Conservation (phyloP, 495 filamentous ascomycete genomes). For the Lasiosphaeris hirsuta region DNA sequence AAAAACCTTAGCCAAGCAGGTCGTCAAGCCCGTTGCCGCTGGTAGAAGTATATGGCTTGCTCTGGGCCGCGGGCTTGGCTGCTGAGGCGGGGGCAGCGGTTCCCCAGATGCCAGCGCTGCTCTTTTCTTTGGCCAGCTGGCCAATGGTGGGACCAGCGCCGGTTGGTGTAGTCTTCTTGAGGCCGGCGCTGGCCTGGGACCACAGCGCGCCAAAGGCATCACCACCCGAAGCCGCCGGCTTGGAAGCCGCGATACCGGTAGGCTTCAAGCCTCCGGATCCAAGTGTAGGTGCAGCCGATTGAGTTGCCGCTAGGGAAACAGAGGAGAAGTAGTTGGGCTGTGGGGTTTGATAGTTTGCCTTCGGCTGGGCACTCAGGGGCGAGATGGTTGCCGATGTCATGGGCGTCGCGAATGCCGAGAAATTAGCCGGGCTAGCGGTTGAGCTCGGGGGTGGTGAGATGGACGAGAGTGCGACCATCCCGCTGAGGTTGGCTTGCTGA, state of each 20-base stretch:
- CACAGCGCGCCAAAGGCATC: constrained; percentile 91
- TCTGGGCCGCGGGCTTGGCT: constrained; percentile 17
- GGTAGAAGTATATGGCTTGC: not conserved
- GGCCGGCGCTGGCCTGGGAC: constrained; percentile 69
- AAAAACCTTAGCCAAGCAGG: constrained; percentile 37
- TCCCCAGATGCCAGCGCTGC: constrained; percentile 91
- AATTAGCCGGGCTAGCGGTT: constrained; percentile 51
- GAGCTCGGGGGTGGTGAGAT: constrained; percentile 67
- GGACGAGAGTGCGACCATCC: constrained; percentile 75
- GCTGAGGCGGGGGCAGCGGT: constrained; percentile 13
- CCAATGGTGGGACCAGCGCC: constrained; percentile 70
- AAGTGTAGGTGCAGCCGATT: constrained; percentile 24
- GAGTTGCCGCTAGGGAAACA: constrained; percentile 44
- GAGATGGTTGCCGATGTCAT: constrained; percentile 39
- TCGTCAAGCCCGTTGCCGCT: constrained; percentile 40
- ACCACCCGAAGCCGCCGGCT: constrained; percentile 50
- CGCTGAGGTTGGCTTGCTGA: constrained; percentile 73
- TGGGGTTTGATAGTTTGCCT: constrained; percentile 55
- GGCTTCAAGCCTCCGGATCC: constrained; percentile 24
- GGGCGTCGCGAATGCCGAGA: constrained; percentile 53
- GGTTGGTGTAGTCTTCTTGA: constrained; percentile 69
- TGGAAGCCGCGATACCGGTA: constrained; percentile 39
- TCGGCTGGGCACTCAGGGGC: constrained; percentile 9
- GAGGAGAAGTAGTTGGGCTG: constrained; percentile 95
- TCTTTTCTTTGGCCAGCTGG: constrained; percentile 93